These are phyloP conservation scores for Myxozyma nipponensis DNA, from an alignment of 805 yeast genomes.

Conservation along the genomic window DNA sequence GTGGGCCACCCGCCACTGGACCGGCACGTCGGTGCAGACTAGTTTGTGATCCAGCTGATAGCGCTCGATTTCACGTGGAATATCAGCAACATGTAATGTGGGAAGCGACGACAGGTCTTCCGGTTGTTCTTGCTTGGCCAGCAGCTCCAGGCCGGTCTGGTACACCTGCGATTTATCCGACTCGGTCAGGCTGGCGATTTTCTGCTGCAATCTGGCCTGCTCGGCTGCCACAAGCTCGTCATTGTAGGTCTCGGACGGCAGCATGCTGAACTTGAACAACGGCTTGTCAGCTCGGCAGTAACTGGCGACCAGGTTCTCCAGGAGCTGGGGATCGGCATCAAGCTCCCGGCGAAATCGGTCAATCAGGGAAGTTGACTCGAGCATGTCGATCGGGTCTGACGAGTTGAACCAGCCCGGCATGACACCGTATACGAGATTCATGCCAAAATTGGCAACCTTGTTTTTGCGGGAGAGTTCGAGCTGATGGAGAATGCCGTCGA, in stretches of 20 bases:
- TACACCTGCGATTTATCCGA: constrained; percentile 56
- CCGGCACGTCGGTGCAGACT: constrained; percentile 35
- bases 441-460: constrained; percentile 86
- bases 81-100: constrained; percentile 68
- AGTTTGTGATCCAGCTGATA: constrained; percentile 29
- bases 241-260: constrained; percentile 59
- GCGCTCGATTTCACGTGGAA: constrained; percentile 52
- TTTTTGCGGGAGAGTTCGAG: constrained; percentile 78
- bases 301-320: constrained; percentile 55
- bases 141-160: constrained; percentile 56
- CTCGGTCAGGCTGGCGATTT: constrained; percentile 46
- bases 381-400: constrained; percentile 64
- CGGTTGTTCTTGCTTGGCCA: constrained; percentile 57
- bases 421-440: constrained; percentile 65
- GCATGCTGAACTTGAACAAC: constrained; percentile 69
- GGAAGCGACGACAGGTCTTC: constrained; percentile 83
- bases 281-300: constrained; percentile 51
- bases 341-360: constrained; percentile 60
- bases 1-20: constrained; percentile 53
- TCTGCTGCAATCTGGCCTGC: constrained; percentile 44
- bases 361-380: constrained; percentile 63
- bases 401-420: constrained; percentile 85
- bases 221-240: constrained; percentile 55
- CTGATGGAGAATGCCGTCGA: constrained; percentile 87
- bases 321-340: constrained; percentile 50